These are phyloP conservation scores for Geosmithia morbida DNA, from an alignment of 2,329 filamentous ascomycete species.

Conservation along the genomic window DNA sequence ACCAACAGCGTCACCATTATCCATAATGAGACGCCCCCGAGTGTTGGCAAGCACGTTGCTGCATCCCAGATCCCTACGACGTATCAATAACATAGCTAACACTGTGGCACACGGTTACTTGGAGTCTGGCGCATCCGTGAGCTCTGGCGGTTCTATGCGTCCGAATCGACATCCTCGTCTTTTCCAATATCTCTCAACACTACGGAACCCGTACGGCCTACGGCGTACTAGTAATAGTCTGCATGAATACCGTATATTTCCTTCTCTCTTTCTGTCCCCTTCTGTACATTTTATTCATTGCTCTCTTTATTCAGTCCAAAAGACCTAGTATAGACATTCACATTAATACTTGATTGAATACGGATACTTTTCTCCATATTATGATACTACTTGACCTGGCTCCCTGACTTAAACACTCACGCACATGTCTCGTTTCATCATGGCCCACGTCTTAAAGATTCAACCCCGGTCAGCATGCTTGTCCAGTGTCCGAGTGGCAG, in stretches of 20 bases:
- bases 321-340: too few relatives aligned
- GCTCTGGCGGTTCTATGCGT: not conserved
- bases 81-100: not conserved
- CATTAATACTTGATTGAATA: too few relatives aligned
- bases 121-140: not conserved
- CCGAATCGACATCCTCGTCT: too few relatives aligned
- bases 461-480: not conserved
- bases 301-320: too few relatives aligned
- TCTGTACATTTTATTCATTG: too few relatives aligned
- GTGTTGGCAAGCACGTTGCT: too few relatives aligned
- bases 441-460: not conserved
- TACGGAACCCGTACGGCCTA: too few relatives aligned
- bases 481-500: not conserved
- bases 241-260: too few relatives aligned
- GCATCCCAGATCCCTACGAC: not conserved
- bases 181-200: too few relatives aligned
- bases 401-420: not conserved
- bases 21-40: not conserved
- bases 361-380: not conserved
- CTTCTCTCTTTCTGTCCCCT: too few relatives aligned
- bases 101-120: not conserved
- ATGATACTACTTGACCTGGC: not conserved
- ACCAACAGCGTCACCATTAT: too few relatives aligned
- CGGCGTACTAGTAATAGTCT: too few relatives aligned
- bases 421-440: not conserved